Evolutionary conservation across 371 early-diverging fungal species (phyloP), one percentile per base, ranked within the genome.

Genomic region (Mucor piriformis): DNA sequence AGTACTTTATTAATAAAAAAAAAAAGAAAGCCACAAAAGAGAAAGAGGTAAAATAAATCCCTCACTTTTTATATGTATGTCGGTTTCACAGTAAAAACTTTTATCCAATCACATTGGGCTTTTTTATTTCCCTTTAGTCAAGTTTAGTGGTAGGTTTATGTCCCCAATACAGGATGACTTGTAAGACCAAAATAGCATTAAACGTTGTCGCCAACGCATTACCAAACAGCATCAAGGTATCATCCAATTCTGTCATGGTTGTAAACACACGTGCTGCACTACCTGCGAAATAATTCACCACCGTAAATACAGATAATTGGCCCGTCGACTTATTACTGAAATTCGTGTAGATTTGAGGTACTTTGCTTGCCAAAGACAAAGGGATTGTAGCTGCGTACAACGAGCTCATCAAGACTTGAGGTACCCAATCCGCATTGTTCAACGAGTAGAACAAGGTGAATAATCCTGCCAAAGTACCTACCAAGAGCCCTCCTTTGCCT

Each of bases 231-330:
- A 94, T 85, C 24, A 91, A 44, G 38, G 77, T 61, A 69, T 96
- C 95, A 50, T 92, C 83, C 6, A 95, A 86, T 75, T 96, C 96
- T 42, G 90, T 88, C 73, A 95, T 57, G 7, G 96, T 96, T 2
- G 98, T 97, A 66, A 90, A 94, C 3, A 96, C 85, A 53, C 98
- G 86, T 6, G 96, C 97, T 8, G 87, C 74, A 13, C 89, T 83
- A 29, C 98, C 98, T 7, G 87, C 78, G 67, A 92, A 90, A 69
- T 90, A 92, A 71, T 92, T 88, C 63, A 92, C 83, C 16, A 92
- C 85, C 0, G 98, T 89, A 67, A 96, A 89, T 4, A 91, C 88
- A 16, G 95, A 91, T 16, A 97, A 76, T 68, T 93, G 92, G 15
- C 98, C 98, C 3, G 97, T 96, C 49, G 83, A 84, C 25, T 85